Conservation (phyloP, 1,284 basidiomycete species). For the Puccinia polysora region DNA sequence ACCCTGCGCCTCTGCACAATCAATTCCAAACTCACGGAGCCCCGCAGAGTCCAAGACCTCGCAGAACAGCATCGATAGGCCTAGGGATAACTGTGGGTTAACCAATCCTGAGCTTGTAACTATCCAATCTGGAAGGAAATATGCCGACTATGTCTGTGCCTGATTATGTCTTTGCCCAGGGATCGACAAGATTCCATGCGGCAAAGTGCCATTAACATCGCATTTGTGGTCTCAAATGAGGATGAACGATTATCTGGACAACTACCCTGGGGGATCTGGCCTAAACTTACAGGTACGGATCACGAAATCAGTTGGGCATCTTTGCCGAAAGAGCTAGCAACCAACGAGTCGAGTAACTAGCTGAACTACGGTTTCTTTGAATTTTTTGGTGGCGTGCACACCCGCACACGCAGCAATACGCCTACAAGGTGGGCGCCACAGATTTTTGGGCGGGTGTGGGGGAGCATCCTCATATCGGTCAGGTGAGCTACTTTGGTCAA, state of each 20-base stretch:
- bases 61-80: no score
- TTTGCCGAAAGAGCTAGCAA: not conserved
- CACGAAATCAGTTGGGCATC: not conserved
- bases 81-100: no score
- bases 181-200: slow-evolving; percentile 24
- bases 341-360: no score
- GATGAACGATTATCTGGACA: slow-evolving; percentile 42
- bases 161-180: not conserved
- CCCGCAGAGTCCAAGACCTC: no score
- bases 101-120: no score
- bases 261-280: slow-evolving; percentile 23
- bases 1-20: no score
- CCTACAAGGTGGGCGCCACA: slow-evolving; percentile 36
- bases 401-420: slow-evolving; percentile 17
- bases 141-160: no score
- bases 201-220: slow-evolving; percentile 12
- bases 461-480: slow-evolving; percentile 38
- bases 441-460: slow-evolving; percentile 35
- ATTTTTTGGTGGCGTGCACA: not conserved
- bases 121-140: no score
- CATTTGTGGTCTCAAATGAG: slow-evolving; percentile 16
- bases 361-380: not conserved
- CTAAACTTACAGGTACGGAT: slow-evolving; percentile 28
- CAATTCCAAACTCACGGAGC: no score
- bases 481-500: slow-evolving; percentile 8